Percentiles rank a stretch among this genome's conserved stretches.
These are phyloP conservation scores for Piedraia hortae DNA, from an alignment of 2,329 filamentous ascomycete genomes.

Conservation along the genomic window DNA sequence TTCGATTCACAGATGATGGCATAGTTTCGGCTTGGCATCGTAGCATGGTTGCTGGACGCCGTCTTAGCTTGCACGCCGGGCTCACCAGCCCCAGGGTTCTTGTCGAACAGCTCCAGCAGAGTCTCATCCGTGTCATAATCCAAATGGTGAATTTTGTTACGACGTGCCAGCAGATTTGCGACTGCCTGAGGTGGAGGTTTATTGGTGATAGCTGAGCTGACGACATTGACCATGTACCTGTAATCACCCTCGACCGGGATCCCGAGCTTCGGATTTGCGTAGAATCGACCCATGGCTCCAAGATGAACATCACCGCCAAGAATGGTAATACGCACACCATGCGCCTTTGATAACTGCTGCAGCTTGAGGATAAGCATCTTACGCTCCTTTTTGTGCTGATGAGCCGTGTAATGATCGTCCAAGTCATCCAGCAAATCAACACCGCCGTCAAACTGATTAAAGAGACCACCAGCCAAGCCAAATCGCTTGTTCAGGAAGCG, in stretches of 20 bases:
- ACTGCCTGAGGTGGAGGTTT: constrained; percentile 37
- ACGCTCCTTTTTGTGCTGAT: constrained; percentile 73
- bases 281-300: constrained; percentile 35
- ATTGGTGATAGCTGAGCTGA: constrained; percentile 39
- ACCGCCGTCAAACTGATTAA: constrained; percentile 76
- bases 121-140: constrained; percentile 36
- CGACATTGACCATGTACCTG: constrained; percentile 35
- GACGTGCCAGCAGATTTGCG: constrained; percentile 32
- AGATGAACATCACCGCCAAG: constrained; percentile 37
- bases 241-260: constrained; percentile 30
- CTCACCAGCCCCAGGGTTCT: constrained; percentile 22
- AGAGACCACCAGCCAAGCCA: constrained; percentile 56
- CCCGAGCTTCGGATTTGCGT: constrained; percentile 28
- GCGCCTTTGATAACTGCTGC: constrained; percentile 28
- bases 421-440: constrained; percentile 37
- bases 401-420: constrained; percentile 58
- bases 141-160: constrained; percentile 39
- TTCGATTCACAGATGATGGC: constrained; percentile 31
- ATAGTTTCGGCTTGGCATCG: constrained; percentile 46
- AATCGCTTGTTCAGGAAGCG: constrained; percentile 79
- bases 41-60: constrained; percentile 49
- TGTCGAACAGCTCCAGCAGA: constrained; percentile 32
- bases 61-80: constrained; percentile 30
- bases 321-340: constrained; percentile 31
- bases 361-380: constrained; percentile 39